phyloP scores from a whole-genome alignment of 495 filamentous ascomycete genomes.

The Penicillium ucsense region DNA sequence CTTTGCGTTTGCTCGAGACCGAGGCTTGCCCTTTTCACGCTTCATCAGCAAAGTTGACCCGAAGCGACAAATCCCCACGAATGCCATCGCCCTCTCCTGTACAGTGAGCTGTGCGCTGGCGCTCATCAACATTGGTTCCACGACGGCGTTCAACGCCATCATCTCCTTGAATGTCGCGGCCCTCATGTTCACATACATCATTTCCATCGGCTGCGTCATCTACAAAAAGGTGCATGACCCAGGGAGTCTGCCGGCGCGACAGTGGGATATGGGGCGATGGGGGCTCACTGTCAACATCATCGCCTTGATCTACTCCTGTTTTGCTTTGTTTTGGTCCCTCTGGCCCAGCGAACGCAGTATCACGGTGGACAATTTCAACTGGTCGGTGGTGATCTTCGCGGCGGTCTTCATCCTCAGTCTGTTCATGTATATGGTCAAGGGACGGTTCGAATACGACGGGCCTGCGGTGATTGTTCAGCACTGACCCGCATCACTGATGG shows the following conservation, averaged over 20 bases:
- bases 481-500: background rate
- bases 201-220: conserved; percentile 29
- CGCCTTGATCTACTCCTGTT: conserved; percentile 23
- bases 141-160: conserved; percentile 37
- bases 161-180: conserved; percentile 32
- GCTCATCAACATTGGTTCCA: conserved; percentile 35
- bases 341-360: conserved; percentile 31
- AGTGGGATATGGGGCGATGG: conserved; percentile 31
- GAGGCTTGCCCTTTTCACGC: conserved; percentile 25
- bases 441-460: conserved; percentile 16
- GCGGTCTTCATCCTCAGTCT: conserved; percentile 26
- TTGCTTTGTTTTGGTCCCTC: conserved; percentile 36
- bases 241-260: conserved; percentile 28
- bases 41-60: conserved; percentile 25
- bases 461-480: conserved; percentile 16
- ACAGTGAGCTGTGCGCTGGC: conserved; percentile 20
- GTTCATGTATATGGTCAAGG: conserved; percentile 23
- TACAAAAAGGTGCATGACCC: conserved; percentile 27
- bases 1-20: conserved; percentile 37
- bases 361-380: conserved; percentile 42
- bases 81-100: conserved; percentile 25
- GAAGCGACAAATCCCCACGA: conserved; percentile 36
- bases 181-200: conserved; percentile 32
- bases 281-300: conserved; percentile 27
- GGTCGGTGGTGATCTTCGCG: conserved; percentile 32